Conservation (phyloP, 805 yeast genomes). For the Limtongia smithiae region DNA sequence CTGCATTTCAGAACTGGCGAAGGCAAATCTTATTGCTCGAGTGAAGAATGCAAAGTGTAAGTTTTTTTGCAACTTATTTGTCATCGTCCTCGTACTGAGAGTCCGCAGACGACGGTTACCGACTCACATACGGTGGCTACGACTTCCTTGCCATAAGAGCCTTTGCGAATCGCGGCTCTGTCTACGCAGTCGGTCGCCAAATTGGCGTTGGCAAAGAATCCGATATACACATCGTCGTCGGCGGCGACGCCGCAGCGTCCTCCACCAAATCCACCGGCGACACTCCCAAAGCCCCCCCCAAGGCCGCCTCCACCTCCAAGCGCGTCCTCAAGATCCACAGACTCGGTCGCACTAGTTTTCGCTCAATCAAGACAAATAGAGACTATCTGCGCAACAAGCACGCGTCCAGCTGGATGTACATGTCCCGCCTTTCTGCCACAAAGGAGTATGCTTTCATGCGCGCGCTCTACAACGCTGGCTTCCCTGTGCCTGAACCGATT, state of each 20-base stretch:
- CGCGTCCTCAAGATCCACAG: slow-evolving; percentile 86
- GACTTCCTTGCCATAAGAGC: slow-evolving; percentile 89
- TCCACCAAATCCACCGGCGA: too few relatives aligned
- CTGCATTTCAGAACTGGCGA: slow-evolving; percentile 81
- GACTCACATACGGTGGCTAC: slow-evolving; percentile 82
- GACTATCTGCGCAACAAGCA: slow-evolving; percentile 74
- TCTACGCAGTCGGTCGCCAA: slow-evolving; percentile 76
- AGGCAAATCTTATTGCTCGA: slow-evolving; percentile 69
- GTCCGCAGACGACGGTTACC: slow-evolving; percentile 73
- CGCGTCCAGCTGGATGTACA: slow-evolving; percentile 87
- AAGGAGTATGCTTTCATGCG: slow-evolving; percentile 89
- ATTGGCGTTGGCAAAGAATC: slow-evolving; percentile 98
- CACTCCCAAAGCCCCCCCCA: too few relatives aligned
- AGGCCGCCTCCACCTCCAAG: too few relatives aligned
- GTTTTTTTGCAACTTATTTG: background rate
- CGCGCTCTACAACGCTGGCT: slow-evolving; percentile 67
- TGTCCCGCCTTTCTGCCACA: slow-evolving; percentile 84
- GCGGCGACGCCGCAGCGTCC: too few relatives aligned
- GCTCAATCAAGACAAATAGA: slow-evolving; percentile 87
- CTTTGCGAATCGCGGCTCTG: slow-evolving; percentile 66
- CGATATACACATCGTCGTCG: slow-evolving; percentile 82
- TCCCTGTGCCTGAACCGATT: slow-evolving; percentile 81
- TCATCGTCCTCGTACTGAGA: background rate
- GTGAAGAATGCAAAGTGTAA: slow-evolving; percentile 75
- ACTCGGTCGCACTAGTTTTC: slow-evolving; percentile 89